Evolutionary conservation across 805 yeast genomes (phyloP).

Genomic region (Saturnispora quitensis): DNA sequence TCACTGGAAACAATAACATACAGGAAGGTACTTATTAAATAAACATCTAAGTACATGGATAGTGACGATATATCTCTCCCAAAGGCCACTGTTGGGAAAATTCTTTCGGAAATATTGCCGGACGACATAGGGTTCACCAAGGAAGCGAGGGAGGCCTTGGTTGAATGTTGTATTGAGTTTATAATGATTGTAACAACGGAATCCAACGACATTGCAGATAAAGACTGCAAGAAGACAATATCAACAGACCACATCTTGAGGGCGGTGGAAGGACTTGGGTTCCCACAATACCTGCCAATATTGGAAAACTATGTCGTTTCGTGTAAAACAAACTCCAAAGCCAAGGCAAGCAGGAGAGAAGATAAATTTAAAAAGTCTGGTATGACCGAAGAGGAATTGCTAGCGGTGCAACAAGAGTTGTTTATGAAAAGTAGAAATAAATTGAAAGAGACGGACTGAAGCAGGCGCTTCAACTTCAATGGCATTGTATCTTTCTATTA

Average conservation of each 20-base stretch:
- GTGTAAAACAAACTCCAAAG: conserved; percentile 81
- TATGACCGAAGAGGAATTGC: conserved; percentile 80
- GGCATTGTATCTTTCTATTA: neutral
- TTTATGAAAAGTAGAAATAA: conserved; percentile 45
- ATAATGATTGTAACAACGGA: conserved; percentile 91
- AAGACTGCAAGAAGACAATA: conserved; percentile 91
- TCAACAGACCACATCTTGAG: conserved; percentile 93
- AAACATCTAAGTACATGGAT: conserved; percentile 6
- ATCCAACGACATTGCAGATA: conserved; percentile 92
- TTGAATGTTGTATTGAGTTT: conserved; percentile 93
- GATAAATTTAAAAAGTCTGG: conserved; percentile 93
- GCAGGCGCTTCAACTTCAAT: neutral
- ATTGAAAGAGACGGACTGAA: conserved; percentile 17
- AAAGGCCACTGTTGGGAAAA: conserved; percentile 89
- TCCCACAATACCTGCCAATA: conserved; percentile 72
- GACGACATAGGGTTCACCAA: conserved; percentile 80
- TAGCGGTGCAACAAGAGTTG: conserved; percentile 86
- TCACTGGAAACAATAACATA: neutral
- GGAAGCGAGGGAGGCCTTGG: conserved; percentile 90
- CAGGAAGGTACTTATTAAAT: neutral
- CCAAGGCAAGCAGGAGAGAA: conserved; percentile 72
- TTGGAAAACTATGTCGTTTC: conserved; percentile 72
- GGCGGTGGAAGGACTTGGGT: conserved; percentile 83
- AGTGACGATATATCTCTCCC: conserved; percentile 31
- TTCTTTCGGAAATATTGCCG: conserved; percentile 83